Evolutionary conservation across 345 rosid species (phyloP).

Genomic region (Heritiera fomes): DNA sequence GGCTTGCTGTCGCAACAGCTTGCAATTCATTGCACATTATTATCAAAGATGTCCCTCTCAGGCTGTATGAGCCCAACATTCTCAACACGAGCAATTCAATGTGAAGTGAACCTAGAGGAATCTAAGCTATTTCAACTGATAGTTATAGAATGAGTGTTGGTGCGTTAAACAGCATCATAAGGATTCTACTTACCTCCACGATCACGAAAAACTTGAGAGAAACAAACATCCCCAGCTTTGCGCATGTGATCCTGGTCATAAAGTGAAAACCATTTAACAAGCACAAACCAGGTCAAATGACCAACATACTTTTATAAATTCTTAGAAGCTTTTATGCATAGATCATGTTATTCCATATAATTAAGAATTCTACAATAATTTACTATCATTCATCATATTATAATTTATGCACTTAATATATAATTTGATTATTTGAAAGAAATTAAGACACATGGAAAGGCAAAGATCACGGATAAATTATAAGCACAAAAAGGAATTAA

Average conservation of each 20-base stretch:
- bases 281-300: not conserved
- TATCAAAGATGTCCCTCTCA: not conserved
- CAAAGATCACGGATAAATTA: not conserved
- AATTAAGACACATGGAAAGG: not conserved
- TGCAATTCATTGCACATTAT: not conserved
- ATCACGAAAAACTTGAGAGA: constrained; percentile 87
- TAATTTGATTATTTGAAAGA: not conserved
- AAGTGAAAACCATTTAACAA: not conserved
- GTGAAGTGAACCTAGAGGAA: not conserved
- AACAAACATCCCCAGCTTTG: constrained; percentile 94
- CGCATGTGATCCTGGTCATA: constrained; percentile 93
- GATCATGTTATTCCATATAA: not conserved
- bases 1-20: not conserved
- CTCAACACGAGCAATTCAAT: not conserved
- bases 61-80: not conserved
- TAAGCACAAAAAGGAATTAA: not conserved
- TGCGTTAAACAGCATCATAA: not conserved
- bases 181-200: constrained; percentile 59
- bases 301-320: not conserved
- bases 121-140: not conserved
- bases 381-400: not conserved
- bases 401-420: not conserved
- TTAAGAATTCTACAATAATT: not conserved
- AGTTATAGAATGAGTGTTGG: not conserved
- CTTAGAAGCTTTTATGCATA: not conserved